Conservation (phyloP, 345 rosid genomes). For the Eucalyptus polyanthemos region DNA sequence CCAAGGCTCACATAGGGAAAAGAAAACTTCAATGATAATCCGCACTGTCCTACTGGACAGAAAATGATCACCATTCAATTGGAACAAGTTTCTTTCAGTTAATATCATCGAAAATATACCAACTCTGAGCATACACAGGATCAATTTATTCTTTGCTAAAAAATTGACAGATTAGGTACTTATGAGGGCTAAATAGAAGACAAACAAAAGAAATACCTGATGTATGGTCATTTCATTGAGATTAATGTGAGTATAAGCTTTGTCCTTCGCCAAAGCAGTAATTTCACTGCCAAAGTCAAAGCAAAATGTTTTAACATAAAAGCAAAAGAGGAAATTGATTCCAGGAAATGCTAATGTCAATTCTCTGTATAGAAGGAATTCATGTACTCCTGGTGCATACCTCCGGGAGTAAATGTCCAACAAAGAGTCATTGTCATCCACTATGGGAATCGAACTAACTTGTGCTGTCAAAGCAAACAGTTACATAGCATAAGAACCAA, state of each 20-base stretch:
- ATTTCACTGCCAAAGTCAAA: constrained; percentile 35
- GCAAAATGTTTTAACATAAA: background rate
- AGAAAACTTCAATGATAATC: background rate
- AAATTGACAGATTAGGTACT: background rate
- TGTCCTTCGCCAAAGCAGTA: constrained; percentile 71
- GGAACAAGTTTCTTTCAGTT: background rate
- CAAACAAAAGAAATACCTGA: constrained; percentile 45
- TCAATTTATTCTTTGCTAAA: background rate
- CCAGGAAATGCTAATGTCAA: background rate
- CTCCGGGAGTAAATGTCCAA: constrained; percentile 65
- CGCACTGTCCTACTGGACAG: background rate
- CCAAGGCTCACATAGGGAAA: background rate
- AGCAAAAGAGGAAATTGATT: background rate
- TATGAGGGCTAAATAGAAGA: background rate
- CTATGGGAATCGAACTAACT: constrained; percentile 89
- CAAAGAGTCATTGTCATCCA: constrained; percentile 58
- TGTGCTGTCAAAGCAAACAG: constrained; percentile 46
- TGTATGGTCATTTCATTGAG: constrained; percentile 85
- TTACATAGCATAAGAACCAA: background rate
- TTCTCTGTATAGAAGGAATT: background rate
- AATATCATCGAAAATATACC: background rate
- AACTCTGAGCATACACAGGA: background rate
- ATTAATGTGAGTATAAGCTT: constrained; percentile 85
- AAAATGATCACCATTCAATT: background rate
- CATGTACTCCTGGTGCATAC: constrained; percentile 5